These are phyloP conservation scores for Coemansia sp. DNA, from an alignment of 192 early-diverging fungal species.

Conservation along the genomic window DNA sequence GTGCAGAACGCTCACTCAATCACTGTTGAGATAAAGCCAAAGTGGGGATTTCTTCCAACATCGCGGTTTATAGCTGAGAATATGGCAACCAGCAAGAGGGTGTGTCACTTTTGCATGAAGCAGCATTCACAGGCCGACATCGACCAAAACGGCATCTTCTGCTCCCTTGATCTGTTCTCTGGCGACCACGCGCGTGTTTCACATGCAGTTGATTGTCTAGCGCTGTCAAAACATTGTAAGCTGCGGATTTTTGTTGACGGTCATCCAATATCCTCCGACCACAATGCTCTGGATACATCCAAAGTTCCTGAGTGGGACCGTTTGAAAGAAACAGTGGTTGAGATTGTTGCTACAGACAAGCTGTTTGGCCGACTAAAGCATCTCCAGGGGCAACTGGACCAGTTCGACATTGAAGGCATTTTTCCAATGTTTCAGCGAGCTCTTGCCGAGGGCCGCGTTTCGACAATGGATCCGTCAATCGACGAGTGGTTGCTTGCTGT, in stretches of 20 bases:
- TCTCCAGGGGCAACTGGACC: constrained; percentile 59
- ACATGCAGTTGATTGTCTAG: constrained; percentile 41
- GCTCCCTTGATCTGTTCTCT: constrained; percentile 72
- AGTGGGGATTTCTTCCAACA: constrained; percentile 69
- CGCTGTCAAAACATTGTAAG: constrained; percentile 36
- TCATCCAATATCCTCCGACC: not conserved
- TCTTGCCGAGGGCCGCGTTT: constrained; percentile 23
- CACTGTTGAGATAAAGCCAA: constrained; percentile 68
- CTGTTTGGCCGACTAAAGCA: constrained; percentile 52
- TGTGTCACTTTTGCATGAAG: constrained; percentile 80
- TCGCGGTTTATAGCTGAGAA: constrained; percentile 43
- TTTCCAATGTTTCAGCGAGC: constrained; percentile 32
- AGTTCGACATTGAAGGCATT: constrained; percentile 60
- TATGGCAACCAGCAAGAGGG: constrained; percentile 53
- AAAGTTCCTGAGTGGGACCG: constrained; percentile 18
- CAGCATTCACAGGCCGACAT: constrained; percentile 57
- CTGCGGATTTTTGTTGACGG: constrained; percentile 54
- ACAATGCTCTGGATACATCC: not conserved
- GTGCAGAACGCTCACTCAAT: constrained; percentile 14
- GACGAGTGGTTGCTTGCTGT: constrained; percentile 41
- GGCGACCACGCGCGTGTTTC: constrained; percentile 23
- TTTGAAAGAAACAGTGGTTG: constrained; percentile 34
- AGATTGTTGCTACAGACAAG: constrained; percentile 50
- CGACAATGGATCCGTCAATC: constrained; percentile 17
- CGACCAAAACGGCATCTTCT: constrained; percentile 52